Evolutionary conservation across 176 grass and related monocot species (phyloP).

Genomic region (Alloteropsis semialata): DNA sequence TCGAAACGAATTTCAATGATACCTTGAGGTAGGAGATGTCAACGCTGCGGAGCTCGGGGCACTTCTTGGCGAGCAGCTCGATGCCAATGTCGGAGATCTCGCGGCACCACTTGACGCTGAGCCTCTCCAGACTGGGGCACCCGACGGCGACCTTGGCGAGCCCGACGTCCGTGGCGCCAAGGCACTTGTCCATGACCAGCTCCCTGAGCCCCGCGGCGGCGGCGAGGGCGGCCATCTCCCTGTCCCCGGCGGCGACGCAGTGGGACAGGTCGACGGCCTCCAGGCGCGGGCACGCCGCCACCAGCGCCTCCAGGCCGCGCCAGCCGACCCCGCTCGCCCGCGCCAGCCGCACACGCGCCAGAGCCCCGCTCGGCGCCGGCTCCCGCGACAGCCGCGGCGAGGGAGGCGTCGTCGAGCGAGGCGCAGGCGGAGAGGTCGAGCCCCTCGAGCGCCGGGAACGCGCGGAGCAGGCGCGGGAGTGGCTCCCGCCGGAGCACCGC

Average conservation of each 20-base stretch:
- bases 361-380: too few relatives aligned
- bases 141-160: conserved; percentile 83
- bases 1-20: background rate
- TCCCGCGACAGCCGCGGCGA: conserved; percentile 25
- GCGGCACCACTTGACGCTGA: conserved; percentile 85
- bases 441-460: conserved; percentile 37
- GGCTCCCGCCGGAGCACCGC: conserved; percentile 47
- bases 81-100: conserved; percentile 95
- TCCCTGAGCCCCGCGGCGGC: conserved; percentile 51
- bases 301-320: conserved; percentile 71
- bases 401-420: conserved; percentile 58
- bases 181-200: conserved; percentile 73
- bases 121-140: conserved; percentile 50
- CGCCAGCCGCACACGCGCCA: conserved; percentile 39
- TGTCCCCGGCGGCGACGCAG: conserved; percentile 72
- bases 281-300: conserved; percentile 53
- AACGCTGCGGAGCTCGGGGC: conserved; percentile 50
- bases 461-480: conserved; percentile 42
- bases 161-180: conserved; percentile 72
- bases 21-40: conserved; percentile 95
- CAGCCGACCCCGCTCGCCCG: conserved; percentile 67
- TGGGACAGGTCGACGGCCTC: conserved; percentile 80
- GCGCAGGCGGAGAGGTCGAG: conserved; percentile 84
- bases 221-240: conserved; percentile 68
- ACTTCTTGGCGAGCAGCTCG: conserved; percentile 86